Evolutionary conservation across 495 filamentous ascomycete species (phyloP).

Genomic region (Arthonia radiata): DNA sequence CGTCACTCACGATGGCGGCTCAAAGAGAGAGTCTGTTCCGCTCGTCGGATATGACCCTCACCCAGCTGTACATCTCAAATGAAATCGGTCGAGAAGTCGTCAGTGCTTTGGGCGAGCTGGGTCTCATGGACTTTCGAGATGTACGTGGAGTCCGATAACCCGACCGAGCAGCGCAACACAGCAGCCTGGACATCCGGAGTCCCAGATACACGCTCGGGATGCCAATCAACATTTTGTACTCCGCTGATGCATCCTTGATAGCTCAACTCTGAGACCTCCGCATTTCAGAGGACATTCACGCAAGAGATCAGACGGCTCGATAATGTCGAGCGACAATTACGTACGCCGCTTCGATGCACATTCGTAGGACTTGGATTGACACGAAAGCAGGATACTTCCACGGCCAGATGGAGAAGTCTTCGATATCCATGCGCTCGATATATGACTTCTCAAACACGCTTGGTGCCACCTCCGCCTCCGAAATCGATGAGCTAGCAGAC

Average conservation of each 20-base stretch:
- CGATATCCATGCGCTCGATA: conserved; percentile 57
- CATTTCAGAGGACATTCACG: conserved; percentile 92
- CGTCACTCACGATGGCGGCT: conserved; percentile 26
- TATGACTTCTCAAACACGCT: conserved; percentile 65
- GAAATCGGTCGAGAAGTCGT: conserved; percentile 96
- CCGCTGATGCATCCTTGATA: conserved; percentile 15
- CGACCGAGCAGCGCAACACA: not conserved
- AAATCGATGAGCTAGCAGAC: conserved; percentile 88
- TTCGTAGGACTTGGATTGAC: conserved; percentile 1
- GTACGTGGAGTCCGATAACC: conserved; percentile 29
- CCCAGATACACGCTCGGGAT: conserved; percentile 4
- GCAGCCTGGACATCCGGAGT: not conserved
- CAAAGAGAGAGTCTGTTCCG: conserved; percentile 86
- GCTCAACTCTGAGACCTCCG: conserved; percentile 78
- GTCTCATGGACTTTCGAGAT: conserved; percentile 88
- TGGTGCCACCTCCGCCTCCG: conserved; percentile 63
- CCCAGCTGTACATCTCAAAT: conserved; percentile 95
- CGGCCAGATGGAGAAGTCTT: conserved; percentile 77
- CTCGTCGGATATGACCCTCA: conserved; percentile 99
- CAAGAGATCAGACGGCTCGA: conserved; percentile 91
- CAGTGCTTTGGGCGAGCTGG: conserved; percentile 84
- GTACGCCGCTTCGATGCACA: conserved; percentile 27
- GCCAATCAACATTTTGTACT: conserved; percentile 1
- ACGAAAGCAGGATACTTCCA: conserved; percentile 53
- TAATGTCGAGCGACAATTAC: conserved; percentile 92